These are phyloP conservation scores for Colletotrichum somersetense DNA, from an alignment of 2,329 filamentous ascomycete species.

Conservation along the genomic window DNA sequence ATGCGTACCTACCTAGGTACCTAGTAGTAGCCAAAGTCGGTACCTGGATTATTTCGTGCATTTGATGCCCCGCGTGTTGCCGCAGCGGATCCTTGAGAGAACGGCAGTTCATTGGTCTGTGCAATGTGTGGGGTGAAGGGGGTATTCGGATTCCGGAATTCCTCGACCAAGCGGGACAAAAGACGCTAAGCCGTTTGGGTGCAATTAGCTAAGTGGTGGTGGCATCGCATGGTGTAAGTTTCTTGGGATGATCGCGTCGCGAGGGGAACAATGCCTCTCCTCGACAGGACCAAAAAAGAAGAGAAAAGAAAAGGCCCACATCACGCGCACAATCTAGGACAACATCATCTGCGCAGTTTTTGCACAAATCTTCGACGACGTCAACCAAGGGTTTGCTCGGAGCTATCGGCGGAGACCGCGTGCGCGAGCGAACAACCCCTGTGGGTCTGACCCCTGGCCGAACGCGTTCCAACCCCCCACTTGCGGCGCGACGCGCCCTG, in stretches of 20 bases:
- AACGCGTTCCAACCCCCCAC: conserved; percentile 36
- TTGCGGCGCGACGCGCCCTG: conserved; percentile 31
- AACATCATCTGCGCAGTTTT: too few species aligned
- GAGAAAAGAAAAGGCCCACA: too few species aligned
- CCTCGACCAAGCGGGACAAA: background rate
- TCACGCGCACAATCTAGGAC: background rate
- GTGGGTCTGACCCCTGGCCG: conserved; percentile 10
- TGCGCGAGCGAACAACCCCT: conserved; percentile 25
- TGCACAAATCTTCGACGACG: too few species aligned
- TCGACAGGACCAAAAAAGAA: too few species aligned
- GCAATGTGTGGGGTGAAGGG: conserved; percentile 14
- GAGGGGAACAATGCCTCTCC: background rate
- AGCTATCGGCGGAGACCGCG: conserved; percentile 39
- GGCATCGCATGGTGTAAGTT: background rate
- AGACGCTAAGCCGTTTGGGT: background rate
- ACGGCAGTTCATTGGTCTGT: conserved; percentile 10
- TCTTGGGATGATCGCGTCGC: background rate
- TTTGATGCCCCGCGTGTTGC: conserved; percentile 23
- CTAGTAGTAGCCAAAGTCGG: background rate
- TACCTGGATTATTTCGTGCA: conserved; percentile 31
- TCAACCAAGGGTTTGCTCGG: conserved; percentile 16
- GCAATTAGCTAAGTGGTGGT: background rate
- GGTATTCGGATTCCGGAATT: background rate
- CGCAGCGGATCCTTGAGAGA: conserved; percentile 9
- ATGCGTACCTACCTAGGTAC: background rate